A percentile compares a stretch with the other conserved stretches of the same genome.
Evolutionary conservation across 108 stramenopile genomes (phyloP).

Genomic region (Seminavis robusta): DNA sequence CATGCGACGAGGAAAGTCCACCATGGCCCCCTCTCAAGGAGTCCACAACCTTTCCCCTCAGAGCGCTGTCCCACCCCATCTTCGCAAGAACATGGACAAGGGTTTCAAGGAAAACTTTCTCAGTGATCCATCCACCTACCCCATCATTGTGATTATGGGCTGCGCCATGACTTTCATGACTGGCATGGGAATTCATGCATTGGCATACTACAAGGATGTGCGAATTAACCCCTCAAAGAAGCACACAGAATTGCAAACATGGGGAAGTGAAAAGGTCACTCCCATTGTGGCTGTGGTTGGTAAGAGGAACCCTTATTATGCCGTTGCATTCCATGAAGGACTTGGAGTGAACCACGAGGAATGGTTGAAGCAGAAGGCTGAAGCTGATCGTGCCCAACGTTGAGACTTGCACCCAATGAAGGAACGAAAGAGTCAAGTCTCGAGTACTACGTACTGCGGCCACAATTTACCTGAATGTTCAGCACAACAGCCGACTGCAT

Average conservation of each 20-base stretch:
- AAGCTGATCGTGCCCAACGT: too few species aligned
- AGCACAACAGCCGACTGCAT: too few species aligned
- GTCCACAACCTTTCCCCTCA: too few species aligned
- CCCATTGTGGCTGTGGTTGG: too few species aligned
- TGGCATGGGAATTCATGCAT: slow-evolving; percentile 44
- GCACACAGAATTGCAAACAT: slow-evolving; percentile 15
- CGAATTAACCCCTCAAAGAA: slow-evolving; percentile 43
- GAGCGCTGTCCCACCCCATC: too few species aligned
- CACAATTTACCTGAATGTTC: too few species aligned
- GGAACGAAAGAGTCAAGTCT: too few species aligned
- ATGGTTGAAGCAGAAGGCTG: slow-evolving; percentile 58
- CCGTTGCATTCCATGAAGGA: slow-evolving; percentile 48
- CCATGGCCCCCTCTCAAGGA: too few species aligned
- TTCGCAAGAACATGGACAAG: neutral
- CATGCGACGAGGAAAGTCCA: too few species aligned
- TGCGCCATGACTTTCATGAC: slow-evolving; percentile 50
- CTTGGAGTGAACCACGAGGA: slow-evolving; percentile 64
- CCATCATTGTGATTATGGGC: slow-evolving; percentile 58
- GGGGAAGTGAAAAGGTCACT: neutral
- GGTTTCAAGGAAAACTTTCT: slow-evolving; percentile 7
- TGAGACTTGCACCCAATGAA: too few species aligned
- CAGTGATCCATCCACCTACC: slow-evolving; percentile 50
- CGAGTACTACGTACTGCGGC: too few species aligned
- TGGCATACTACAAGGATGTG: slow-evolving; percentile 60
- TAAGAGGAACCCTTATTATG: too few species aligned